Evolutionary conservation across 306 rosid genomes (phyloP).

Genomic region (Spatholobus suberectus): DNA sequence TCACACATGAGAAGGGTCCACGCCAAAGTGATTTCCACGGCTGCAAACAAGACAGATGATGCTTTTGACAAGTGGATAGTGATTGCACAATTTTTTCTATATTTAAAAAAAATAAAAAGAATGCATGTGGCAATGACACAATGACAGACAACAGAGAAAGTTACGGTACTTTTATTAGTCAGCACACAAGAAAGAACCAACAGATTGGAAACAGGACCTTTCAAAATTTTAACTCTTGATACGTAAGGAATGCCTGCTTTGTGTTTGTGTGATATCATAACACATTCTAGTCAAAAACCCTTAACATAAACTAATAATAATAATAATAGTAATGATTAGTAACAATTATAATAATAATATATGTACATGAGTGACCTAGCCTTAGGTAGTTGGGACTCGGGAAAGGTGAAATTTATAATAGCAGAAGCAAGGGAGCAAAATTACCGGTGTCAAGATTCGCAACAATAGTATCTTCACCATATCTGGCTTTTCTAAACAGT

Average conservation of each 20-base stretch:
- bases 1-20: slow-evolving; percentile 34
- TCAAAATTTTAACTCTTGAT: slow-evolving; percentile 19
- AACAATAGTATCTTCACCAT: slow-evolving; percentile 68
- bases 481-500: slow-evolving; percentile 57
- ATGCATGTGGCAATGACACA: neutral
- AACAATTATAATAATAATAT: neutral
- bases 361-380: neutral
- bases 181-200: slow-evolving; percentile 24
- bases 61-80: slow-evolving; percentile 31
- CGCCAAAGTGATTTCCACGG: slow-evolving; percentile 37
- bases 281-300: neutral
- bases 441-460: slow-evolving; percentile 76
- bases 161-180: slow-evolving; percentile 4
- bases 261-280: neutral
- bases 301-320: neutral
- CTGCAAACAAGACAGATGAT: slow-evolving; percentile 36
- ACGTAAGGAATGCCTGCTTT: neutral
- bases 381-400: neutral
- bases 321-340: neutral
- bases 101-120: neutral
- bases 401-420: neutral
- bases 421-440: neutral
- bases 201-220: slow-evolving; percentile 26
- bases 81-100: slow-evolving; percentile 23
- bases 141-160: slow-evolving; percentile 21